Evolutionary conservation across 441 rosid species (phyloP), one percentile per base, ranked within the genome.

Genomic region (Populus hybrid): DNA sequence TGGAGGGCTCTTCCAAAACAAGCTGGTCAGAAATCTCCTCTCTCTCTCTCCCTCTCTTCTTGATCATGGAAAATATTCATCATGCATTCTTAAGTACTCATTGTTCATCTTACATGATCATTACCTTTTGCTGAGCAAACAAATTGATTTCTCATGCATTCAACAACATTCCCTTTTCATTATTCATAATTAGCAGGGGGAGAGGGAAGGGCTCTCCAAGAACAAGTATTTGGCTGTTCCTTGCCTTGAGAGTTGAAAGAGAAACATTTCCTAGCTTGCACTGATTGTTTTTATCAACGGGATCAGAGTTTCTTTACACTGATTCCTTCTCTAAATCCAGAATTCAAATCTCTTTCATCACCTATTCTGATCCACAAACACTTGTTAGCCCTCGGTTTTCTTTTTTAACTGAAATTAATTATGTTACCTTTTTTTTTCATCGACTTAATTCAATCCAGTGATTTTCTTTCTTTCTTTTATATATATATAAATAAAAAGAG

Each of bases 1-100:
- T 87, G 88, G 90, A 84, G 86, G 40, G 67, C 84, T 77, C 81
- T 88, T 30, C 85, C 91, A 4, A 78, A 76, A 65, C 79, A 77
- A 74, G 91, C 89, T 77, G 89, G 90, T 69, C 34, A 75, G 78
- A 10, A 32, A 40, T 40, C 46, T 40, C 40, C 40, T 79, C 28
- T 59, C 32, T 36, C 61, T 70, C 18, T 59, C 61, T 78, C 26
- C 3, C 8, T 10, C 46, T 40, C 20, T 40, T 28, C 32, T 40
- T 26, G 0, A 21, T 28, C 67, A 57, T 28, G 23, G 0, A 40
- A 3, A 10, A 30, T 32, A 23, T 24, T 6, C 16, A 1, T 42
- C 40, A 32, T 72, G 42, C 72, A 46, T 10, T 63, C 46, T 30
- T 40, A 6, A n/a, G 6, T 66, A 61, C 66, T 21, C 66, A 61